Base-by-base conservation (phyloP, 352 stramenopile genomes). In the Phytopythium boreale region DNA sequence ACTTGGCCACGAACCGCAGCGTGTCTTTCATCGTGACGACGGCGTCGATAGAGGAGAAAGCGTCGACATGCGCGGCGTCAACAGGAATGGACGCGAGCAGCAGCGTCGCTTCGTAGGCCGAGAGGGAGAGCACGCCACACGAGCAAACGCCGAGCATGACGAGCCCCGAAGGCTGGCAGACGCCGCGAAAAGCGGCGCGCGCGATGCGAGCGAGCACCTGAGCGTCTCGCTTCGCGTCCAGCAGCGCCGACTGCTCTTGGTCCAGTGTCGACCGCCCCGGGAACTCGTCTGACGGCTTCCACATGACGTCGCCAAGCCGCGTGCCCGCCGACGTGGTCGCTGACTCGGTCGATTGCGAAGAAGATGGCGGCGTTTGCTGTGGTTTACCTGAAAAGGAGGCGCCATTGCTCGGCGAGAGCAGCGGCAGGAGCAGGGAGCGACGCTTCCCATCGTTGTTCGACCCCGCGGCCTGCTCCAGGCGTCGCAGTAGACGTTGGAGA, bases 241-340 rank as follows among this genome's bases (percentile, higher is more conserved):
- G 55, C 24, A 84, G 53, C 19, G 60, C 74, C 66, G 79, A 65
- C 31, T 68, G 71, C 34, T 72, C 56, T 39, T 62, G 70, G 56
- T 80, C 58, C 62, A 85, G 72, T 43, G 74, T 80, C 24, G 71
- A 70, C 60, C 69, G 62, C 11, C 77, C 77, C 2, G 75, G 77
- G 60, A 88, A 88, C 62, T 88, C 79, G 52, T 88, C 71, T 60
- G 79, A 70, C 56, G 73, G 72, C 55, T 83, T 82, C 79, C 79
- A 88, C 62, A 88, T 71, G 27, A 75, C 74, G 52, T 88, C 79
- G 41, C 74, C 69, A 19, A 89, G 66, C 11, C 76, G 75, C 34
- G n/a, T 37, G 5, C 27, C 26, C 2, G 26, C 64, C 61, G 20
- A 62, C 57, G 29, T 67, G 67, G 27, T n/a, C 44, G 44, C 17